These are phyloP conservation scores for Phanerodontia chrysosporium DNA, from an alignment of 768 basidiomycete genomes.

Conservation along the genomic window DNA sequence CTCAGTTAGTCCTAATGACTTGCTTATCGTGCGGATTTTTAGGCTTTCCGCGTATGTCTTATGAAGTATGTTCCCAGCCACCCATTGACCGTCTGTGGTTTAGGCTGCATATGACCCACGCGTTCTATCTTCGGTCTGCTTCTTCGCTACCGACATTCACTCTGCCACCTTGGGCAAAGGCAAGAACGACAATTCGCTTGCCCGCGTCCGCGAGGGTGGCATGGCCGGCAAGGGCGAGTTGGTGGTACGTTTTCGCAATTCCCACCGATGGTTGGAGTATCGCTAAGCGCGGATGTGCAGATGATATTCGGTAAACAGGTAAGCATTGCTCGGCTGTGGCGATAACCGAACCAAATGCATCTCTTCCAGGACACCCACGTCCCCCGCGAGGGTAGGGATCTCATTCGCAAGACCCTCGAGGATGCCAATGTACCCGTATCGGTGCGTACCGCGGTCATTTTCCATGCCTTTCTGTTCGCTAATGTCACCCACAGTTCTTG, in stretches of 20 bases:
- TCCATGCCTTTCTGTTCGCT: neutral
- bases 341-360: neutral
- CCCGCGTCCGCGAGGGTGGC: conserved; percentile 69
- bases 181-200: conserved; percentile 77
- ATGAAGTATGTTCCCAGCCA: too few relatives aligned
- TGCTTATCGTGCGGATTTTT: neutral
- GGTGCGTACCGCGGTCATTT: conserved; percentile 39
- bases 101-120: conserved; percentile 90
- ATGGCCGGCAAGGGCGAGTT: conserved; percentile 78
- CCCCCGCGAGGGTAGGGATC: conserved; percentile 77
- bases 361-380: conserved; percentile 81
- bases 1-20: conserved; percentile 30
- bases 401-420: conserved; percentile 80
- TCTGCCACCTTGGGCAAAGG: conserved; percentile 81
- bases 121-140: conserved; percentile 82
- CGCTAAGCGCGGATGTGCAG: conserved; percentile 29
- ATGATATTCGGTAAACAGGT: conserved; percentile 97
- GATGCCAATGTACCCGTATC: conserved; percentile 70
- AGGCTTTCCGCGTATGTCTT: conserved; percentile 49
- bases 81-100: too few relatives aligned
- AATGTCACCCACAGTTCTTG: conserved; percentile 58
- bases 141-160: conserved; percentile 95
- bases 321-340: conserved; percentile 10
- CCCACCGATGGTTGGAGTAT: neutral
- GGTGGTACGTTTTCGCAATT: conserved; percentile 53